These are phyloP conservation scores for Testicularia cyperi DNA, from an alignment of 1,284 basidiomycete genomes.

Conservation along the genomic window DNA sequence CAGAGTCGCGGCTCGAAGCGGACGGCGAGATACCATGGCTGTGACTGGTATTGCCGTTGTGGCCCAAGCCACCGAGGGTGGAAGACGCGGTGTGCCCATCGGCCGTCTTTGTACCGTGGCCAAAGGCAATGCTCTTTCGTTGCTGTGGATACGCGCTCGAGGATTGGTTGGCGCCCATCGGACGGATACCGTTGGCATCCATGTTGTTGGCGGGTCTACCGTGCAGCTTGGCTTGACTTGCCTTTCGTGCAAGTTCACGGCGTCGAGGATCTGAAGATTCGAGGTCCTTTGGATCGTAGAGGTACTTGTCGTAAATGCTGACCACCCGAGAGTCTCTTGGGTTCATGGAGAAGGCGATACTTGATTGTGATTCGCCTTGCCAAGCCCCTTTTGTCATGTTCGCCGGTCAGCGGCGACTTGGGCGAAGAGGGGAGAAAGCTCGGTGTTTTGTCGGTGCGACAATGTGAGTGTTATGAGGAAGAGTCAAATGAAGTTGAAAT, in stretches of 20 bases:
- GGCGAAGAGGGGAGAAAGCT: too few relatives aligned
- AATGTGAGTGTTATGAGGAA: too few relatives aligned
- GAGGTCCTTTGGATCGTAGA: conserved; percentile 45
- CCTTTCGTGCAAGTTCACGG: conserved; percentile 40
- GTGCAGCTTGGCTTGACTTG: conserved; percentile 30
- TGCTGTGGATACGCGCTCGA: too few relatives aligned
- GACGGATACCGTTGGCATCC: conserved; percentile 30
- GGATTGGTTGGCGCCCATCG: conserved; percentile 1
- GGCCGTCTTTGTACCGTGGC: conserved; percentile 23
- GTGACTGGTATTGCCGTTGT: not conserved
- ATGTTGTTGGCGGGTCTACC: conserved; percentile 25
- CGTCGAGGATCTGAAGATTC: conserved; percentile 39
- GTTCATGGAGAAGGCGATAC: conserved; percentile 28
- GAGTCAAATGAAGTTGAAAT: too few relatives aligned
- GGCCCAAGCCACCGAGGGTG: not conserved
- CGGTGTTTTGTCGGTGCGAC: too few relatives aligned
- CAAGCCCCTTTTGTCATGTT: conserved; percentile 15
- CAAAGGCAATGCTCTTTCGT: conserved; percentile 33
- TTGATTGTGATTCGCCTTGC: conserved; percentile 29
- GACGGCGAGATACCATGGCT: not conserved
- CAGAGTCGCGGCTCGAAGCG: conserved; percentile 29
- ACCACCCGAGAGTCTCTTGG: conserved; percentile 44
- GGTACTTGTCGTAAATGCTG: conserved; percentile 51
- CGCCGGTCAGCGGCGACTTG: too few relatives aligned
- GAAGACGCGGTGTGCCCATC: conserved; percentile 19